Evolutionary conservation across 2,329 filamentous ascomycete genomes (phyloP), one percentile per base, ranked within the genome.

Genomic region (Xylariomycetidae sp.): DNA sequence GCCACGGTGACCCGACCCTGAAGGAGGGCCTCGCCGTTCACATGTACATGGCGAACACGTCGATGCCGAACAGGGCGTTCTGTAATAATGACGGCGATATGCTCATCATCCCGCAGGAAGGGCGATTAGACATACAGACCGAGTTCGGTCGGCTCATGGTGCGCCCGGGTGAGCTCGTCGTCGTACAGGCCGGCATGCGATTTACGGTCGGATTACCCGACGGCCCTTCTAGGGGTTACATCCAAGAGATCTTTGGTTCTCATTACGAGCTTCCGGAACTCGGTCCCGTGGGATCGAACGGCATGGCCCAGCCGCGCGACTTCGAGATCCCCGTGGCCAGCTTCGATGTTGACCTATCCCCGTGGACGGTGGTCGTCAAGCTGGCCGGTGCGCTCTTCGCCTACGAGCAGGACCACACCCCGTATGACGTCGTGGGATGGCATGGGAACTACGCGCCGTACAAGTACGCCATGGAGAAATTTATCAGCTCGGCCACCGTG

Each of bases 341-440:
- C 18, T 83, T 78, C 40, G 70, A 78, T 20, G 54, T 69, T n/a
- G 36, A 38, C 22, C 27, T 25, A 20, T 33, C 35, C 14, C 64
- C 66, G 31, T 79, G 79, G 67, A 63, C 67, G 14, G 63, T 85
- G 2, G 61, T 81, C 1, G 72, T 72, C 45, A 84, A 84, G 49
- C 71, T 83, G 28, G 69, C 67, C 1, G 79, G 79, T 2, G 67
- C 70, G 26, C 70, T 82, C 23, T 82, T 80, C 48, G 63, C 61
- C 15, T 77, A 72, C 34, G 68, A 66, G 15, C 81, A 85, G 50
- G 64, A 64, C 15, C 80, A 85, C 51, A 79, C 72, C 3, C 81
- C 82, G 0, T 86, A 84, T 48, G 80, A 85, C 45, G 80, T 85
- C 1, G 77, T 84, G 1, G 80, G 78, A 2, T 85, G 81, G 80